phyloP scores from a whole-genome alignment of 306 rosid species.

The Vigna angularis region DNA sequence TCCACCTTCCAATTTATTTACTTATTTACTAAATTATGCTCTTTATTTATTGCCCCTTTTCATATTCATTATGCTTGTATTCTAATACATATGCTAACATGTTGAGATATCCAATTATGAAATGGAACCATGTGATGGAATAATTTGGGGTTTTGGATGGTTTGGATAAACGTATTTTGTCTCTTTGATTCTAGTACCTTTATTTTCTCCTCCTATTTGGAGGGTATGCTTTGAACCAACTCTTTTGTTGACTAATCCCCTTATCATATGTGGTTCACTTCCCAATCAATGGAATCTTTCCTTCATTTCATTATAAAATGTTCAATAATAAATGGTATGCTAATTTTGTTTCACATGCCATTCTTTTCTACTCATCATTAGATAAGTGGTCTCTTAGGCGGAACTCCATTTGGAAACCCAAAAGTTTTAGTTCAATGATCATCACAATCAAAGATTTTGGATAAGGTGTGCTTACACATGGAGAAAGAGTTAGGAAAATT shows the following conservation, averaged over 20 bases:
- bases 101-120: not conserved
- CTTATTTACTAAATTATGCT: not conserved
- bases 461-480: too few relatives aligned
- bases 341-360: not conserved
- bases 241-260: not conserved
- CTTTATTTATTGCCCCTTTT: not conserved
- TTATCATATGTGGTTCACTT: not conserved
- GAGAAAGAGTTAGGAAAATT: too few relatives aligned
- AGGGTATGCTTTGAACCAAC: not conserved
- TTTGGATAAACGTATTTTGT: not conserved
- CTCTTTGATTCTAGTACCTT: too few relatives aligned
- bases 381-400: not conserved
- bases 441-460: too few relatives aligned
- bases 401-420: too few relatives aligned
- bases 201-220: too few relatives aligned
- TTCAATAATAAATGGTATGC: not conserved
- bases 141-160: not conserved
- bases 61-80: not conserved
- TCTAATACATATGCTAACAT: not conserved
- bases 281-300: not conserved
- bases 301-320: not conserved
- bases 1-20: not conserved
- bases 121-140: not conserved
- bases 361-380: not conserved
- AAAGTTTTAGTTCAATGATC: too few relatives aligned